Base-by-base conservation (phyloP, 441 rosid species). In the Gossypium schwendimanii region DNA sequence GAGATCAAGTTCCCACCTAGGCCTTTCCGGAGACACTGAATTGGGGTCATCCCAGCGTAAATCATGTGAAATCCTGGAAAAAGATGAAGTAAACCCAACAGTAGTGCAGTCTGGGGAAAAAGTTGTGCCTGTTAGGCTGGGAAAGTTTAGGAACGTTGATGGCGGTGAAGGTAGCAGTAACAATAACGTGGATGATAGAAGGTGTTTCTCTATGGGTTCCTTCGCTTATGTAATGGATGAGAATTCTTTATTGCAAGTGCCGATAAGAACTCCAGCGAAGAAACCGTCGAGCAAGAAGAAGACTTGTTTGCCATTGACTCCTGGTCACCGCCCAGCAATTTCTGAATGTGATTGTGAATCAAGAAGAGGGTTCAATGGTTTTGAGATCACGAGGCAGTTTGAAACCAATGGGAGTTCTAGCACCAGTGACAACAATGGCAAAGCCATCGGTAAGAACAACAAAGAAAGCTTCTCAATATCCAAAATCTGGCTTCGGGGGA, bases 141-240 rank as follows among this genome's bases (percentile, higher is more conserved):
- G 98, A 61, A 94, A 92, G 75, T 92, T 81, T 62, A 89, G 85
- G 84, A 88, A 85, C 75, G 78, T 86, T 18, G 97, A 88, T 75
- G 76, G 69, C 2, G 91, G 82, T 63, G 95, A 84, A 77, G 84
- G 84, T 54, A 81, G 87, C 65, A 57, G 78, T 66, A 80, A 79
- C 75, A 83, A 76, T 14, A 83, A 63, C 54, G 63, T 84, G 33
- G 96, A 85, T 63, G 82, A 79, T 2, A 82, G 98, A 75, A 90
- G 97, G 72, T 94, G 98, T 73, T 89, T 85, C 62, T 94, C 98
- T 9, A 94, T 94, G 98, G 98, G 96, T 21, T 90, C 94, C 7
- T 94, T 88, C 70, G 93, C 89, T 87, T 94, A 94, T 57, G 88
- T 94, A 26, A 83, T 94, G 96, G 95, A 94, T 49, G 91, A 89